A percentile compares a stretch with the other conserved stretches of the same genome.
Evolutionary conservation across 805 yeast genomes (phyloP).

Genomic region (Kodamaea laetipori): DNA sequence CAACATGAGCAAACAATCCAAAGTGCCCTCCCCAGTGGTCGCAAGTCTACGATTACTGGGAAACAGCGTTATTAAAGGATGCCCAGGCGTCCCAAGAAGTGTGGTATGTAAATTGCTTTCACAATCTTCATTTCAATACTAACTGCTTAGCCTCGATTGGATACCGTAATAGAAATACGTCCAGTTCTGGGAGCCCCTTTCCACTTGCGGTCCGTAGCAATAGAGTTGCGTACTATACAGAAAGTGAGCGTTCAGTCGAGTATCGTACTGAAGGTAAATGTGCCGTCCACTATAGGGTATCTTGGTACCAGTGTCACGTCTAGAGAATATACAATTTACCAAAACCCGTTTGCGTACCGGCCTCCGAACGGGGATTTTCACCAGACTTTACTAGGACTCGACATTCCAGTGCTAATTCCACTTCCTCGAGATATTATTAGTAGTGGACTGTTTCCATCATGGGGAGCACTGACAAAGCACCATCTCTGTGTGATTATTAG

Average conservation of each 20-base stretch:
- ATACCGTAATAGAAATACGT: constrained; percentile 57
- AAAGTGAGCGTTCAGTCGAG: constrained; percentile 45
- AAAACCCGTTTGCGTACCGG: constrained; percentile 37
- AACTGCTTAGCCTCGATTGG: constrained; percentile 51
- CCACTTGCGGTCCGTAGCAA: constrained; percentile 48
- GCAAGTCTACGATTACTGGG: constrained; percentile 52
- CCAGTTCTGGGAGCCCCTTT: constrained; percentile 52
- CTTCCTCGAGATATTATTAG: constrained; percentile 55
- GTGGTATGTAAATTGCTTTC: constrained; percentile 26
- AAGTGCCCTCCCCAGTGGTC: constrained; percentile 28
- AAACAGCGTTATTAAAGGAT: constrained; percentile 57
- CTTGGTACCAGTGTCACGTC: constrained; percentile 34
- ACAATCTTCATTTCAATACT: constrained; percentile 11
- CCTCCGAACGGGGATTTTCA: constrained; percentile 43
- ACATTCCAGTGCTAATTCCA: constrained; percentile 60
- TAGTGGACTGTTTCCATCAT: constrained; percentile 50
- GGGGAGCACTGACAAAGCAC: constrained; percentile 53
- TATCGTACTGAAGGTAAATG: constrained; percentile 51
- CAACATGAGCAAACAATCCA: constrained; percentile 10
- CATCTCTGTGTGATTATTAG: constrained; percentile 42
- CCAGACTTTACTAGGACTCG: constrained; percentile 52
- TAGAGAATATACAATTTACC: constrained; percentile 37
- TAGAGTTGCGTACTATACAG: constrained; percentile 54
- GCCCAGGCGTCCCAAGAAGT: constrained; percentile 68
- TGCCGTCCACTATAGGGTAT: constrained; percentile 35